Evolutionary conservation across 495 filamentous ascomycete species (phyloP).

Genomic region (Podospora fimiseda): DNA sequence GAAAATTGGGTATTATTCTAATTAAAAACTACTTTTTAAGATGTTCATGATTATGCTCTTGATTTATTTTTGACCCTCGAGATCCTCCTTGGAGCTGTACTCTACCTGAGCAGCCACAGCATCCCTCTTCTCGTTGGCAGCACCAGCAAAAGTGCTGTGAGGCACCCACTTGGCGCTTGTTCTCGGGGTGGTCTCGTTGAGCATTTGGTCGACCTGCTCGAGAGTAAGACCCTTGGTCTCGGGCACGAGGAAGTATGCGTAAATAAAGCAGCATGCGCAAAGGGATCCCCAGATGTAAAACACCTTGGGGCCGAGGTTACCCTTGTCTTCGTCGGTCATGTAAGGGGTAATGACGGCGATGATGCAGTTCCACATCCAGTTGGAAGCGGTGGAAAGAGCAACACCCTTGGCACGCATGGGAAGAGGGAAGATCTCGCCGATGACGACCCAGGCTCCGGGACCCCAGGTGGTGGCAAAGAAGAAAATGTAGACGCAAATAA

Average conservation of each 20-base stretch:
- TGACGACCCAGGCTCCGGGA: conserved; percentile 72
- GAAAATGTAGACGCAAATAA: conserved; percentile 79
- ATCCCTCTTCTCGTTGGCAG: conserved; percentile 19
- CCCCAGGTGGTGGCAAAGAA: conserved; percentile 79
- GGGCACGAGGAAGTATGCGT: conserved; percentile 70
- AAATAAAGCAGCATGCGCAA: conserved; percentile 58
- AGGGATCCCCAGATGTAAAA: conserved; percentile 74
- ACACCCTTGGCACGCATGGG: conserved; percentile 76
- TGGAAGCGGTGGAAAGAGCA: conserved; percentile 70
- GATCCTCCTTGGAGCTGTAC: background rate
- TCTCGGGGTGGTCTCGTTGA: conserved; percentile 68
- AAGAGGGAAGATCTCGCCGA: conserved; percentile 80
- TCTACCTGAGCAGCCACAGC: conserved; percentile 18
- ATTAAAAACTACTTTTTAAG: too few relatives aligned
- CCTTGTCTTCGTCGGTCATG: conserved; percentile 64
- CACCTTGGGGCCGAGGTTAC: conserved; percentile 63
- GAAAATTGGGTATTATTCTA: too few relatives aligned
- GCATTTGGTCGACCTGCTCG: conserved; percentile 84
- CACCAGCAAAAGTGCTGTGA: conserved; percentile 57
- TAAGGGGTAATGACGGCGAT: conserved; percentile 70
- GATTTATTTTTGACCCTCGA: background rate
- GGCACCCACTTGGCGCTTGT: conserved; percentile 64
- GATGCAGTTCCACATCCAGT: conserved; percentile 67
- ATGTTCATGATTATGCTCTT: too few relatives aligned
- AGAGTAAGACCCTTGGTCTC: conserved; percentile 87